Evolutionary conservation across 345 rosid genomes (phyloP), one percentile per base, ranked within the genome.

Genomic region (Bruguiera sexangula): DNA sequence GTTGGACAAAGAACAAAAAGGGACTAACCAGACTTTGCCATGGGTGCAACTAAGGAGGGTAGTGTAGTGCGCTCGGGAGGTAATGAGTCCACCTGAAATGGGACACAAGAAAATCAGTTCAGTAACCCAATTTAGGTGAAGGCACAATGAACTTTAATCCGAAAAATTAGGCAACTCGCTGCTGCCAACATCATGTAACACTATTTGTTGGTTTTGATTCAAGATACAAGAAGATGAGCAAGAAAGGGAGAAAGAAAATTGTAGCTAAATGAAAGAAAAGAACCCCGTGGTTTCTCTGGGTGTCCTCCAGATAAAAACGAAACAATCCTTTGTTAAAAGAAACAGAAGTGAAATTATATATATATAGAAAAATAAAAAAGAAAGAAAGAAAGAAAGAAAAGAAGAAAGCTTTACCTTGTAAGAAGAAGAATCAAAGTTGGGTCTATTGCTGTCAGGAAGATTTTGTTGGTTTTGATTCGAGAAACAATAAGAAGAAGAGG

Each of bases 11-110:
- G 34, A 26, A 65, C 15, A 48, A 26, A 60, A 64, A 74, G 30
- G 13, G 73, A 79, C 89, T 54, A 31, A 84, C 96, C 87, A 80
- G 79, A 61, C 73, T 75, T 79, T 65, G 73, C 32, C 71, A 67
- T 76, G 26, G 79, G 69, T 16, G 68, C 15, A 30, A 76, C 13
- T 34, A 75, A 66, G 26, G 88, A 20, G 26, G 87, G 84, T 68
- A 78, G 60, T 53, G 53, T 27, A 76, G 70, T 68, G 61, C 78
- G 50, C 31, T 52, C 76, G 46, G 74, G 72, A 63, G 75, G 69
- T 15, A 73, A 79, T 71, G 62, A 32, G 69, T 73, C 81, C 34
- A 71, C 81, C 92, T 89, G 76, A 65, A 75, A n/a, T 34, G 39
- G 27, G 34, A 62, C 26, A 37, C 11, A 46, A 26, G 24, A 37